A percentile compares a stretch with the other conserved stretches of the same genome.
Conservation (phyloP, 2,329 filamentous ascomycete genomes). For the Penicillium sp. region DNA sequence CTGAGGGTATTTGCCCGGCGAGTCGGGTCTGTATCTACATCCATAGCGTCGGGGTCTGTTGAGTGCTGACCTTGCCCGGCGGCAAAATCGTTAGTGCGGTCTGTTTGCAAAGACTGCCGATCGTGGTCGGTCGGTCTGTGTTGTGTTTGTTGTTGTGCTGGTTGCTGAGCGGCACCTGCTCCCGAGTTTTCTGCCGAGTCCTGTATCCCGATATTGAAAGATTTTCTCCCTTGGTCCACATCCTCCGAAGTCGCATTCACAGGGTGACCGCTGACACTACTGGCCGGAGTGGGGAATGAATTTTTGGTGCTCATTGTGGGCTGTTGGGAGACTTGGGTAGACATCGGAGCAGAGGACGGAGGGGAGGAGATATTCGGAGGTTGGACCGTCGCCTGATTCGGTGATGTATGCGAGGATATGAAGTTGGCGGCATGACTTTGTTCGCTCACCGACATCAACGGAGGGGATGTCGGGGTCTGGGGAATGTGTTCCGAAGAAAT, state of each 20-base stretch:
- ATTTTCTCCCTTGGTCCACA: constrained; percentile 33
- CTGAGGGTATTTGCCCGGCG: constrained; percentile 22
- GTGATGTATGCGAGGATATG: constrained; percentile 44
- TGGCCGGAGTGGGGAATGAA: constrained; percentile 46
- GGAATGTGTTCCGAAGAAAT: constrained; percentile 33
- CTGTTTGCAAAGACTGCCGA: constrained; percentile 21
- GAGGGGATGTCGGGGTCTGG: constrained; percentile 43
- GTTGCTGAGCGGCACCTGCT: constrained; percentile 15
- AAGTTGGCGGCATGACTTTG: constrained; percentile 48
- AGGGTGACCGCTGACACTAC: constrained; percentile 40
- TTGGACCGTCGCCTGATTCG: constrained; percentile 43
- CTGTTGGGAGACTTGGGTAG: constrained; percentile 42
- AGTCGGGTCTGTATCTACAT: constrained; percentile 33
- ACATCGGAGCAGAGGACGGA: constrained; percentile 42
- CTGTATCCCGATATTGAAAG: constrained; percentile 21
- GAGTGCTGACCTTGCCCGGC: constrained; percentile 14
- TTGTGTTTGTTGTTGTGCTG: constrained; percentile 17
- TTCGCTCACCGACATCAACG: constrained; percentile 51
- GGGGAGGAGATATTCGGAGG: constrained; percentile 40
- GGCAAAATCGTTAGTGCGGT: constrained; percentile 20
- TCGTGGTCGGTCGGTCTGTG: constrained; percentile 37
- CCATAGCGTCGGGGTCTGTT: constrained; percentile 36
- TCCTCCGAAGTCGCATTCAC: constrained; percentile 34
- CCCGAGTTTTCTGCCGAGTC: constrained; percentile 19
- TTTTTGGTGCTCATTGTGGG: constrained; percentile 38